These are phyloP conservation scores for Austroboletus niveus DNA, from an alignment of 1,284 basidiomycete genomes.

Conservation along the genomic window DNA sequence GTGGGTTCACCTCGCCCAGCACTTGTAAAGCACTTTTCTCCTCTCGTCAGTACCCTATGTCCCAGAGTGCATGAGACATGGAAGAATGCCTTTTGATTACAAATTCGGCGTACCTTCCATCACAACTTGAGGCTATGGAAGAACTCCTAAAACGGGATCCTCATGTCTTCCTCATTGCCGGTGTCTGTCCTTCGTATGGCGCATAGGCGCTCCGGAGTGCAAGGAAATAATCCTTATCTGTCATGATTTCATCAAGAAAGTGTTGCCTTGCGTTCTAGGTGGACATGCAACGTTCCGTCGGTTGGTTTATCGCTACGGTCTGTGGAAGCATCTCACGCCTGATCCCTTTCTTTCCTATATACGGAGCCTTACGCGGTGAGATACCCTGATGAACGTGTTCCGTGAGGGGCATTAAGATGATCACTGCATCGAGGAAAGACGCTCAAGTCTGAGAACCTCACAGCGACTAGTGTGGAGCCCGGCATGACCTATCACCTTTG, in stretches of 20 bases:
- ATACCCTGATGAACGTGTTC: not conserved
- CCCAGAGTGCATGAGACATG: not conserved
- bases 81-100: not conserved
- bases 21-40: not conserved
- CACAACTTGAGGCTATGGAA: not conserved
- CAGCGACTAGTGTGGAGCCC: constrained; percentile 1
- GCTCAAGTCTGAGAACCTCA: constrained; percentile 17
- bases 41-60: not conserved
- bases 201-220: constrained; percentile 1
- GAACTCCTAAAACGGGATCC: not conserved
- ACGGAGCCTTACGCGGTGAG: not conserved
- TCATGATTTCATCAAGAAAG: not conserved
- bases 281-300: not conserved
- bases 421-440: constrained; percentile 3
- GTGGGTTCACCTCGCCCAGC: no score
- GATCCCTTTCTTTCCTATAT: not conserved
- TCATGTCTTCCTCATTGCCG: constrained; percentile 16
- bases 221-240: not conserved
- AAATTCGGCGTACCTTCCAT: not conserved
- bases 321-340: not conserved
- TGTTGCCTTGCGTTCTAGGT: not conserved
- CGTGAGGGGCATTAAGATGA: not conserved
- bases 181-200: constrained; percentile 3
- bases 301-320: not conserved
- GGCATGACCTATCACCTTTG: not conserved